A percentile compares a stretch with the other conserved stretches of the same genome.
Conservation (phyloP, 768 basidiomycete genomes). For the Panus rudis region DNA sequence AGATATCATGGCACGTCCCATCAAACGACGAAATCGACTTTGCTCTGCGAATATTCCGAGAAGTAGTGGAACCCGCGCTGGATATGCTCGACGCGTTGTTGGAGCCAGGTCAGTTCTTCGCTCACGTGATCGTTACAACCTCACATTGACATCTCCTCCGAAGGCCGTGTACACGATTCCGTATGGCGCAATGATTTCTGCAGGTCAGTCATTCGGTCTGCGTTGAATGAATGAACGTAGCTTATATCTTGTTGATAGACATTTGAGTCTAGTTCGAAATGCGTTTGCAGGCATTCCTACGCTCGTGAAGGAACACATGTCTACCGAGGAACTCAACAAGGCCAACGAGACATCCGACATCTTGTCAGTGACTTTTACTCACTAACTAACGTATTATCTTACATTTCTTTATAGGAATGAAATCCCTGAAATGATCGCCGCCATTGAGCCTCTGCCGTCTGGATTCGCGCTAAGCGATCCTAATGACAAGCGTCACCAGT, state of each 20-base stretch:
- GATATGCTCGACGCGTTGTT: constrained; percentile 49
- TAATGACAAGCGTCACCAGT: constrained; percentile 56
- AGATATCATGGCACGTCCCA: constrained; percentile 80
- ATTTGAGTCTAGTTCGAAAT: constrained; percentile 66
- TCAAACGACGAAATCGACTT: constrained; percentile 65
- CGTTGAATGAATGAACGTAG: background rate
- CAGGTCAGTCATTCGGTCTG: constrained; percentile 36
- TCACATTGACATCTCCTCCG: background rate
- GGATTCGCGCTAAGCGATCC: constrained; percentile 65
- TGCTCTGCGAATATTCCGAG: constrained; percentile 58
- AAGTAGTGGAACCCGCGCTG: constrained; percentile 60
- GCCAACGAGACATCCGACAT: constrained; percentile 54
- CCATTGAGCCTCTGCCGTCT: constrained; percentile 51
- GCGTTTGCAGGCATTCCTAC: constrained; percentile 72
- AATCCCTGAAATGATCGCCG: constrained; percentile 71
- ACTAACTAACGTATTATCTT: background rate
- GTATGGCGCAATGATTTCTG: constrained; percentile 85
- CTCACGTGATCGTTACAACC: constrained; percentile 6
- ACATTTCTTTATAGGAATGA: constrained; percentile 43
- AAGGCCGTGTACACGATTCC: constrained; percentile 45
- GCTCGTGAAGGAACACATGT: constrained; percentile 46
- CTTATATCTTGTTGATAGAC: constrained; percentile 30
- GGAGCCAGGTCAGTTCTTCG: constrained; percentile 34
- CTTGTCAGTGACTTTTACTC: constrained; percentile 37
- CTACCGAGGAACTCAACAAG: constrained; percentile 39